Conservation (phyloP, 2,329 filamentous ascomycete genomes). For the Diplocarpon rosae region DNA sequence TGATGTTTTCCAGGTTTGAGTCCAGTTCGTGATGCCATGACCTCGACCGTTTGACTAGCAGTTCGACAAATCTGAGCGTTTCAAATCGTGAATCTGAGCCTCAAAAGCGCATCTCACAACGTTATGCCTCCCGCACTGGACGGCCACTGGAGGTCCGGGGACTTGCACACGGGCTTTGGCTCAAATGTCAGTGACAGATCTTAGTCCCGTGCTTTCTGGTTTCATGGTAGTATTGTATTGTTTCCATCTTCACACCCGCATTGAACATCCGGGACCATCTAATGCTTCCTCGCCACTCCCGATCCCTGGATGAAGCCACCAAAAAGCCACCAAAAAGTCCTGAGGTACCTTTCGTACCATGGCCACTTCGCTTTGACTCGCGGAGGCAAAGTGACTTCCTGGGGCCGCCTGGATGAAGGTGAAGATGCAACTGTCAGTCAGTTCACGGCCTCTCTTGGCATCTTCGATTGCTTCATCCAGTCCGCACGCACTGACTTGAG, state of each 20-base stretch:
- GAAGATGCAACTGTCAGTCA: background rate
- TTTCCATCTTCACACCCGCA: background rate
- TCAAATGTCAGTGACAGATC: background rate
- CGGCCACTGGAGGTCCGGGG: too few species aligned
- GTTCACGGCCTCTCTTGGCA: slow-evolving; percentile 4
- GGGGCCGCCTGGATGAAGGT: background rate
- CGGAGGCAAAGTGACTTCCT: too few species aligned
- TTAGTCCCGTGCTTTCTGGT: background rate
- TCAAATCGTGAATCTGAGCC: too few species aligned
- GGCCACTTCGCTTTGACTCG: background rate
- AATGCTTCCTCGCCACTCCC: background rate
- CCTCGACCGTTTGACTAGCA: too few species aligned
- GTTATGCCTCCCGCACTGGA: too few species aligned
- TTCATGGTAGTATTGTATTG: background rate
- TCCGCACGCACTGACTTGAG: background rate
- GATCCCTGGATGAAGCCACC: background rate
- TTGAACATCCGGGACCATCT: background rate
- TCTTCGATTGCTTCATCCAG: background rate
- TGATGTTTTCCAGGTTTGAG: too few species aligned
- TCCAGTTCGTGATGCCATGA: too few species aligned
- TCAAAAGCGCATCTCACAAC: too few species aligned
- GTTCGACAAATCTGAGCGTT: too few species aligned
- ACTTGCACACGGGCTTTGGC: too few species aligned
- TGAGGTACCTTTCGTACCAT: background rate
- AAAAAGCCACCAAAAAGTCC: background rate